Base-by-base conservation (phyloP, 345 rosid genomes). In the Erysimum cheiranthoides region DNA sequence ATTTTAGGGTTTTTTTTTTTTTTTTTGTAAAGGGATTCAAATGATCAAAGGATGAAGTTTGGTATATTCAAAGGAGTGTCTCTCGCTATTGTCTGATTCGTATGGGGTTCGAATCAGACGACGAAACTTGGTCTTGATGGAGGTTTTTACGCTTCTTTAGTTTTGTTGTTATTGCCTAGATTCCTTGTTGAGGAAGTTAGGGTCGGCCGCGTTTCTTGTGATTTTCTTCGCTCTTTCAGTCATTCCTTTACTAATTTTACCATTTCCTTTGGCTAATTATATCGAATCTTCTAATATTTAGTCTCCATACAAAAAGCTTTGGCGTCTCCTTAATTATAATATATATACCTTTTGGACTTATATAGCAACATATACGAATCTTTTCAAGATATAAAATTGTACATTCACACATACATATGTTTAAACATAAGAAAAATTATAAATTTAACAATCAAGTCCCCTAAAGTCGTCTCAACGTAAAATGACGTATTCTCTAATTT, bases 101-200 rank as follows among this genome's bases (percentile, higher is more conserved):
- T 54, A 62, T 45, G 42, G 18, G 46, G 59, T 28, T 63, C 71
- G 75, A 77, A 70, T 63, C 80, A 70, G 80, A 77, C 71, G 59
- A 77, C 43, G 35, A 28, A 25, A 9, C 11, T 63, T 45, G 52
- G 52, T 28, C 60, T 45, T 62, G 71, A 63, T 63, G 40, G 50
- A 47, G 27, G 51, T 32, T 69, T 45, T 70, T 39, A 47, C 13
- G 47, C 12, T 45, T 69, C 12, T 4, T 68, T 68, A 40, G n/a
- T 61, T 76, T 76, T 69, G 51, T 67, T 77, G 80, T 54, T 53
- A 45, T 40, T 72, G 72, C 68, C 10, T 7, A 71, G 57, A 71
- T 59, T 72, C 56, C 77, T 71, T 78, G 77, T 50, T 40, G 50
- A 71, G 21, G 36, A 78, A 78, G 73, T 78, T 71, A 78, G 81